Conservation (phyloP, 139 green algal species). For the Pedinophyceae sp. region DNA sequence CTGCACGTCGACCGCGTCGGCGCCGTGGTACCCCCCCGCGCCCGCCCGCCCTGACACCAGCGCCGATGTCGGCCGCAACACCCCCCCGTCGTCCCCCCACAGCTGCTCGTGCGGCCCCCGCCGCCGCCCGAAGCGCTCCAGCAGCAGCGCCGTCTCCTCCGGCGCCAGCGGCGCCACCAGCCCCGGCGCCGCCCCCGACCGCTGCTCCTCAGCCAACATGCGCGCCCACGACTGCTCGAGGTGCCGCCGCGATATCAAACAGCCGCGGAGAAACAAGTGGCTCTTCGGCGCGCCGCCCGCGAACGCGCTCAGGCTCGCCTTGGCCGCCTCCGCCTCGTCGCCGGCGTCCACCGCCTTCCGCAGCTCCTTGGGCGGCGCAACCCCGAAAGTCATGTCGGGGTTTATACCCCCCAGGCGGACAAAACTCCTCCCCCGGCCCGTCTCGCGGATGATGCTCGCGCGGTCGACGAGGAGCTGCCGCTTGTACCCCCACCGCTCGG, state of each 20-base stretch:
- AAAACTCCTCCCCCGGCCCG: too few species aligned
- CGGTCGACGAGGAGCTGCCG: too few species aligned
- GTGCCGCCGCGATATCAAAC: not conserved
- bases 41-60: not conserved
- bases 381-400: too few species aligned
- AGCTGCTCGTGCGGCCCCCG: not conserved
- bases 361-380: not conserved
- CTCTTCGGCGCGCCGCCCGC: not conserved
- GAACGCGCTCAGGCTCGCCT: not conserved
- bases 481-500: not conserved
- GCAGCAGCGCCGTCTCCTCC: not conserved
- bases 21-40: not conserved
- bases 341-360: not conserved
- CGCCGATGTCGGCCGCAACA: not conserved
- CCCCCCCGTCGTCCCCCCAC: not conserved
- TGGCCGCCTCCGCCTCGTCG: not conserved
- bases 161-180: not conserved
- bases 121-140: not conserved
- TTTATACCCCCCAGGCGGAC: too few species aligned
- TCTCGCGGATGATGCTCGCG: too few species aligned
- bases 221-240: not conserved
- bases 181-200: too few species aligned
- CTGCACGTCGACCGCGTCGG: not conserved
- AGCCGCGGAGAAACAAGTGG: not conserved
- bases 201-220: not conserved